Evolutionary conservation across 495 filamentous ascomycete genomes (phyloP).

Genomic region (Cercophora samala): DNA sequence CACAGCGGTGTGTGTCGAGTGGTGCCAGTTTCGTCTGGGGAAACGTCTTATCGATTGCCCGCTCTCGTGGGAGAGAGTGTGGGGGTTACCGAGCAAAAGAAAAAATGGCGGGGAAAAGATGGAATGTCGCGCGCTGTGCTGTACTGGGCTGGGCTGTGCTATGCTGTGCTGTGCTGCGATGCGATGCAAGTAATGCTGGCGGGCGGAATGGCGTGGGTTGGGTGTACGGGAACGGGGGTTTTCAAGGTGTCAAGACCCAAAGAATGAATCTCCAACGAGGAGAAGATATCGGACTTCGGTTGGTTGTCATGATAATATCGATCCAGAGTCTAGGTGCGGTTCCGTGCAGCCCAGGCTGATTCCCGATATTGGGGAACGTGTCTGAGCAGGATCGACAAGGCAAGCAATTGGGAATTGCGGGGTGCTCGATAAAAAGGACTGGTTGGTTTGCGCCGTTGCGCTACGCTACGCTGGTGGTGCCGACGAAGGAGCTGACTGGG

Average conservation of each 20-base stretch:
- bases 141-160: too few relatives aligned
- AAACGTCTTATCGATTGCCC: conserved; percentile 35
- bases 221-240: conserved; percentile 5
- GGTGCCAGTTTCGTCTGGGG: conserved; percentile 10
- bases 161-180: background rate
- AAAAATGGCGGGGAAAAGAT: conserved; percentile 19
- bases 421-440: conserved; percentile 11
- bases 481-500: conserved; percentile 20
- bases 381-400: conserved; percentile 19
- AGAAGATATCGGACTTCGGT: conserved; percentile 50
- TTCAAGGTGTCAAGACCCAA: conserved; percentile 49
- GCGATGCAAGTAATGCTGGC: background rate
- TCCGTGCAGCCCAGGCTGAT: conserved; percentile 40
- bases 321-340: conserved; percentile 30
- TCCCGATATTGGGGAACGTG: conserved; percentile 35
- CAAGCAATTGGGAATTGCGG: conserved; percentile 17
- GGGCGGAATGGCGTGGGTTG: background rate
- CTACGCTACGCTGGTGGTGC: conserved; percentile 1
- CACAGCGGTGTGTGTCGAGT: conserved; percentile 8
- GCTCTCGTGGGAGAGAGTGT: conserved; percentile 27
- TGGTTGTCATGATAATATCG: conserved; percentile 56
- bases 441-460: conserved; percentile 25
- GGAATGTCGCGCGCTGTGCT: background rate
- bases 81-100: conserved; percentile 30
- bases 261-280: conserved; percentile 54